Evolutionary conservation across 768 basidiomycete species (phyloP), one percentile per base, ranked within the genome.

Genomic region (Rhizopogon rudus): DNA sequence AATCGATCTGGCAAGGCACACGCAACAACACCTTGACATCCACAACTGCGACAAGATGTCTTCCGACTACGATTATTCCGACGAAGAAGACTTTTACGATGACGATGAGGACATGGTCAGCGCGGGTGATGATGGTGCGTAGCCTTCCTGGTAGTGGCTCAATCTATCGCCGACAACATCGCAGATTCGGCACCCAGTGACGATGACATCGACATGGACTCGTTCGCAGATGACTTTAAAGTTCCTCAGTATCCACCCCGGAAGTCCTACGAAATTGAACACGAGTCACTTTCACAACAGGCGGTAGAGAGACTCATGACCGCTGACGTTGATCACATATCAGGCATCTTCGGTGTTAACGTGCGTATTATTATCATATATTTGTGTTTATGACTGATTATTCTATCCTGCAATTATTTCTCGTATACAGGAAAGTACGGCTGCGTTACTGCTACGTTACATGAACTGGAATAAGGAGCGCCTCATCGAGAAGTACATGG

Each of bases 401-500:
- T 48, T n/a, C 25, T 52, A 40, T 57, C 42, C 41, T 51, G 41
- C 35, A 49, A 44, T 53, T 33, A 61, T 48, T 20, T 25, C 25
- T n/a, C 20, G 13, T 22, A 51, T 41, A 17, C 67, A 94, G 93
- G 62, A 71, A 2, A 81, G 81, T 62, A 81, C 81, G 2, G 94
- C 94, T 4, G 78, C 84, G 2, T 74, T 94, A 31, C 78, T 99
- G 6, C 75, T 99, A 56, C 84, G 94, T 29, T 75, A 90, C 72
- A 82, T 88, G 77, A 77, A 80, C 53, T 99, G 97, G 97, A 98
- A 98, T 78, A 92, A 91, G 67, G 97, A 99, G 68, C 86, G 87
- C 54, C 81, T 99, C 20, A 92, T 93, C 61, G 96, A 98, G 74
- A 89, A 91, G 69, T 98, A 92, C 73, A 97, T 97, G 93, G 96